phyloP scores from a whole-genome alignment of 441 rosid species.

The Gossypium trilobum region DNA sequence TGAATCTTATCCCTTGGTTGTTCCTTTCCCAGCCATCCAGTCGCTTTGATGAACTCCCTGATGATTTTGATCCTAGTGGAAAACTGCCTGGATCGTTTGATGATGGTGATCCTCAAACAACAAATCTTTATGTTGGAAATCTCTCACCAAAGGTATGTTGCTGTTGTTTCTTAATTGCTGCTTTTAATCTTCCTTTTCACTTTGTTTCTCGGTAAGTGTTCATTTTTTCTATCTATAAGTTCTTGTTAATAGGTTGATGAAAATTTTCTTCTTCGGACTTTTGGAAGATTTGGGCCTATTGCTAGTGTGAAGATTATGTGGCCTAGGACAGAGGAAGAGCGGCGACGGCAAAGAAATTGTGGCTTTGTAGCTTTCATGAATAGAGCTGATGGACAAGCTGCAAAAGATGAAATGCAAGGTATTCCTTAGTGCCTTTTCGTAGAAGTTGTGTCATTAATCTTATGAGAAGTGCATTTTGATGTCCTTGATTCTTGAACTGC shows the following conservation, averaged over 20 bases:
- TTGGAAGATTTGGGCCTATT: slow-evolving; percentile 99
- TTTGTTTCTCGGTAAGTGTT: slow-evolving; percentile 8
- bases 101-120: slow-evolving; percentile 98
- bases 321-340: slow-evolving; percentile 99
- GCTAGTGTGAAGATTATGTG: slow-evolving; percentile 99
- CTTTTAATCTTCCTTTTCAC: background rate
- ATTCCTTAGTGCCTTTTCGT: slow-evolving; percentile 7
- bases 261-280: slow-evolving; percentile 93
- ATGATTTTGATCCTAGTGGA: slow-evolving; percentile 98
- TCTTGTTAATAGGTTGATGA: slow-evolving; percentile 72
- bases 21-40: slow-evolving; percentile 64
- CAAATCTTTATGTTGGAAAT: slow-evolving; percentile 96
- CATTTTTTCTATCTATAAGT: background rate
- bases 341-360: slow-evolving; percentile 85
- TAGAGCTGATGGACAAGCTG: slow-evolving; percentile 98
- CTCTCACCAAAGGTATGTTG: slow-evolving; percentile 74
- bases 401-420: slow-evolving; percentile 99
- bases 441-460: background rate
- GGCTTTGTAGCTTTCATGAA: slow-evolving; percentile 99
- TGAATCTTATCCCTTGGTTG: slow-evolving; percentile 2
- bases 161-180: slow-evolving; percentile 15
- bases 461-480: background rate
- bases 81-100: slow-evolving; percentile 92
- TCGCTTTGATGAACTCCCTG: slow-evolving; percentile 90
- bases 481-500: background rate